Base-by-base conservation (phyloP, 2,329 filamentous ascomycete species). In the Aspergillus aculeatinus region DNA sequence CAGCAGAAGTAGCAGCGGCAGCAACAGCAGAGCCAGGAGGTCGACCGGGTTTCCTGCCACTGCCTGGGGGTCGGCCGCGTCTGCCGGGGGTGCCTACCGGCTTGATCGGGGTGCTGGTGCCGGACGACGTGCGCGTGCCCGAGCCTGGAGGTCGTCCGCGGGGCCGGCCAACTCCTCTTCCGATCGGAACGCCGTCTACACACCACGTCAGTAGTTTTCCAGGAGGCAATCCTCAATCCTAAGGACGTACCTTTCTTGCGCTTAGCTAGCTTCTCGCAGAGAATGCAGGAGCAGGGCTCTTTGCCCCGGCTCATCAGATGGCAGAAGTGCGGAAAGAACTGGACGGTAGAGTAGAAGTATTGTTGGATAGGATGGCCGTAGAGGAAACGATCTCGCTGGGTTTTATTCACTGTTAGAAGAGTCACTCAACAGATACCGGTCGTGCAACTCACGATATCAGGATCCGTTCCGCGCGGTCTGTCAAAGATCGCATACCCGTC, bases 291-390 rank as follows among this genome's bases (percentile, higher is more conserved):
- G 60, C 85, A 87, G 0, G 76, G 73, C 2, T 74, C 72, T 5
- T 68, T 71, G 48, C 72, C 72, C 54, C 80, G 76, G 14, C 80
- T 77, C 80, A 87, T 85, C 25, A 87, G 68, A 68, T 81, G 78
- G 54, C 79, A 73, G 68, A 88, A 87, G 61, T 88, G 86, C 0
- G 81, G 80, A 52, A 79, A 84, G 64, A 86, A 86, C 4, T 80
- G 73, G 21, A 78, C 78, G 0, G 81, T 78, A 0, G 85, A 87
- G 50, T 85, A 79, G 58, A 83, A 87, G 16, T 71, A 74, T 51
- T 74, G 74, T 7, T 79, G 79, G 7, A 72, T 71, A 0, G 83
- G 84, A 68, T 88, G 84, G 0, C 86, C 86, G 58, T 78, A 87
- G 0, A 87, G 72, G 58, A 83, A 86, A 53, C 80, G 79, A 68